A percentile compares a stretch with the other conserved stretches of the same genome.
phyloP scores from a whole-genome alignment of 2,329 filamentous ascomycete genomes.

The Fusarium fracticaudum region DNA sequence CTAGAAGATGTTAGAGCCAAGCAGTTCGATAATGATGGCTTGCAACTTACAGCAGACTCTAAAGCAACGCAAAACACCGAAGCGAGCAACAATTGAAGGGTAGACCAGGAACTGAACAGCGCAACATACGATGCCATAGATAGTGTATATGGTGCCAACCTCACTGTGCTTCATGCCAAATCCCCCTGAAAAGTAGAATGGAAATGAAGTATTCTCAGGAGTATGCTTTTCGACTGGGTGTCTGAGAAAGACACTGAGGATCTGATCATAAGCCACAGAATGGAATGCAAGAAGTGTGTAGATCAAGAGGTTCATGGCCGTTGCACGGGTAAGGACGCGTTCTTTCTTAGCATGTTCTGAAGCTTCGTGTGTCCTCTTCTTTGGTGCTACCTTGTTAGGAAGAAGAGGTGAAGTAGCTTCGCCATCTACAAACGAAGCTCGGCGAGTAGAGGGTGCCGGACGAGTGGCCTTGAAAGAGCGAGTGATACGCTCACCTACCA shows the following conservation, averaged over 20 bases:
- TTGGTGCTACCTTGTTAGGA: conserved; percentile 46
- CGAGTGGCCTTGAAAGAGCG: conserved; percentile 47
- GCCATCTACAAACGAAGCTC: conserved; percentile 62
- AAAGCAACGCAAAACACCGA: conserved; percentile 79
- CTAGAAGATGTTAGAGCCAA: conserved; percentile 44
- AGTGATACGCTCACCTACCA: conserved; percentile 74
- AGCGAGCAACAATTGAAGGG: conserved; percentile 75
- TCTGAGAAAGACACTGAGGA: conserved; percentile 89
- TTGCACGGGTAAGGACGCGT: conserved; percentile 76
- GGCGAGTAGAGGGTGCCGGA: conserved; percentile 46
- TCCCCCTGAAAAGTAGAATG: conserved; percentile 84
- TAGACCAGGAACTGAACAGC: conserved; percentile 88
- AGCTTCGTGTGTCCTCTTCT: conserved; percentile 28
- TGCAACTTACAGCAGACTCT: conserved; percentile 63
- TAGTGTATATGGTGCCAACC: conserved; percentile 87
- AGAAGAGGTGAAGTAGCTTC: conserved; percentile 67
- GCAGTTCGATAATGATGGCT: fast-evolving
- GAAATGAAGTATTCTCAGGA: conserved; percentile 68
- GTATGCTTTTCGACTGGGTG: conserved; percentile 70
- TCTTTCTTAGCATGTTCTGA: conserved; percentile 60
- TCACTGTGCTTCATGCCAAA: conserved; percentile 77
- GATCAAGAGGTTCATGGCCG: conserved; percentile 76
- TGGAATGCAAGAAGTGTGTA: conserved; percentile 88
- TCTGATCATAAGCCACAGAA: conserved; percentile 84
- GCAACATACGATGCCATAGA: conserved; percentile 83